Conservation (phyloP, 2,329 filamentous ascomycete genomes). For the Xylaria polymorpha region DNA sequence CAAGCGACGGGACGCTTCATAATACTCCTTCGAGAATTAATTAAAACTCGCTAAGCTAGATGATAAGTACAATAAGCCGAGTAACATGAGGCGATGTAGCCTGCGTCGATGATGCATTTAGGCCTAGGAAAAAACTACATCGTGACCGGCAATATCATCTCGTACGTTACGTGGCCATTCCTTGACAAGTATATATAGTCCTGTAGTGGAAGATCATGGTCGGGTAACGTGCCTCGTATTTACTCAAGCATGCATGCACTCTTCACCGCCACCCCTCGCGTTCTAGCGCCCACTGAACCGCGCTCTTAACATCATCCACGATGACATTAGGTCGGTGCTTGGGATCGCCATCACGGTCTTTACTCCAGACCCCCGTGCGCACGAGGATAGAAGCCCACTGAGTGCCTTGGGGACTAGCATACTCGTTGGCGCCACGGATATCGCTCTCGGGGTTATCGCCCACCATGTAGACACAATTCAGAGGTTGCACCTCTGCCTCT, state of each 20-base stretch:
- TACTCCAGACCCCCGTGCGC: constrained; percentile 79
- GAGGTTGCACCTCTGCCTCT: constrained; percentile 51
- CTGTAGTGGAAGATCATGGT: too few relatives aligned
- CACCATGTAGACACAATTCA: constrained; percentile 90
- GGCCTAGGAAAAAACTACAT: neutral
- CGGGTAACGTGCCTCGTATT: neutral
- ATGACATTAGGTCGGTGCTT: constrained; percentile 71
- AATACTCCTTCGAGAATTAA: neutral
- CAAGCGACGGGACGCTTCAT: neutral
- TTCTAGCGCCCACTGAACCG: constrained; percentile 80
- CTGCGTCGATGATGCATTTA: too few relatives aligned
- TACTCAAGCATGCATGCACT: neutral
- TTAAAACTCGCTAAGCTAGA: neutral
- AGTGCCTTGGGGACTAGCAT: constrained; percentile 72
- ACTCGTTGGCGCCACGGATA: constrained; percentile 87
- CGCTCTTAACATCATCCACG: constrained; percentile 79
- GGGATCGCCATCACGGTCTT: constrained; percentile 59
- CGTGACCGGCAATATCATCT: neutral
- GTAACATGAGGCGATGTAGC: neutral
- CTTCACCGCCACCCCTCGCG: constrained; percentile 57
- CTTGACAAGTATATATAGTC: neutral
- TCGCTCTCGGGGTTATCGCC: constrained; percentile 92
- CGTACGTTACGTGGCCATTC: neutral
- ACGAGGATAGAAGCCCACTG: constrained; percentile 83
- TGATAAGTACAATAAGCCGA: too few relatives aligned